Evolutionary conservation across 1,284 basidiomycete species (phyloP), one percentile per base, ranked within the genome.

Genomic region (Ustilago curta): DNA sequence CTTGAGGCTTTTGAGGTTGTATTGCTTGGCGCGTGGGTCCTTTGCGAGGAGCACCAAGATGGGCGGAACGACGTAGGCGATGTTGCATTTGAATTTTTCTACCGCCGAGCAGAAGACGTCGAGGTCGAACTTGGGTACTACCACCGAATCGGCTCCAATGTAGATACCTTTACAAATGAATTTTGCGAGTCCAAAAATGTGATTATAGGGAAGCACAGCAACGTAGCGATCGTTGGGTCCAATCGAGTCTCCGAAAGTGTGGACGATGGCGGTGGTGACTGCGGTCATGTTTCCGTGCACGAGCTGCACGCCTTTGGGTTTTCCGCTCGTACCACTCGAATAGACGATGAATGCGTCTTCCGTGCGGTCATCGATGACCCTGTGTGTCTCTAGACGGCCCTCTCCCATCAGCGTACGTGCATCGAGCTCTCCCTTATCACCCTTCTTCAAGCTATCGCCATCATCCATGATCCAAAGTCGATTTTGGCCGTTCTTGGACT

Each of bases 1-100:
- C 25, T 87, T 85, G 14, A 96, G 82, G 1, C 88, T 88, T 4
- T 87, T 88, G 53, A 95, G 70, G 78, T 94, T 88, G 83, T 91
- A 91, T 83, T 91, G 88, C 49, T 89, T 88, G 1, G 92, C 88
- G n/a, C 89, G 90, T 87, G 91, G 90, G 83, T 91, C 89, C 90
- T 93, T 89, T 1, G 90, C 87, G 25, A 94, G 87, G 1, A 90
- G 87, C 7, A 96, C 90, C 5, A 94, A 86, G 49, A 97, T 90
- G 0, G 94, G 94, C 0, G 95, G 94, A 0, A 96, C 94, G 44
- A 95, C 88, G 8, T 93, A 86, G 0, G 88, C 81, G 40, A 86
- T 84, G 0, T 91, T 91, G 56, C 91, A 88, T 56, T 87, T 88
- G 86, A 92, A 92, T 71, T 88, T 87, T 72, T 90, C 88, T 47